phyloP scores from a whole-genome alignment of 148 eudicot species.

The Salicornia ramosissima region DNA sequence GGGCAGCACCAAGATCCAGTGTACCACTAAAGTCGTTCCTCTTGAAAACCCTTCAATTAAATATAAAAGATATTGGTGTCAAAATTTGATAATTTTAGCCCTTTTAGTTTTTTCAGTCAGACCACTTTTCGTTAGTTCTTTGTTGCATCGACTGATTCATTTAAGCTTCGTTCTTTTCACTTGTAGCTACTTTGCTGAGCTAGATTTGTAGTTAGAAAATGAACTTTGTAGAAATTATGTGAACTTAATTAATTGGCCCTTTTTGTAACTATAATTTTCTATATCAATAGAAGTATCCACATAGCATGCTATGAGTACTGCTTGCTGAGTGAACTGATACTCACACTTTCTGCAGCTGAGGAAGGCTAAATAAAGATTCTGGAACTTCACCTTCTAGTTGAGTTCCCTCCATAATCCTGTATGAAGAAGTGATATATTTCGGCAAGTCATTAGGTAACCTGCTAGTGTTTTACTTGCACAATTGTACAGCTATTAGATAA shows the following conservation, averaged over 20 bases:
- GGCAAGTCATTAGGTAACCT: no score
- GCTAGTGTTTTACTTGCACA: not conserved
- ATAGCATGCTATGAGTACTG: not conserved
- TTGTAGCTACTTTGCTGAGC: not conserved
- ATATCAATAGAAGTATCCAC: not conserved
- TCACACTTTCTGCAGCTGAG: constrained; percentile 62
- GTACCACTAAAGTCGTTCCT: constrained; percentile 52
- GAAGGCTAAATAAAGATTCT: constrained; percentile 38
- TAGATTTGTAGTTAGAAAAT: not conserved
- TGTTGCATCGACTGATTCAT: not conserved
- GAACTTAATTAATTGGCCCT: not conserved
- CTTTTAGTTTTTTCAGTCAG: not conserved
- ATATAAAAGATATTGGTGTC: not conserved
- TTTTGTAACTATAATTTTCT: not conserved
- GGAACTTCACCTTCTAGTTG: constrained; percentile 46
- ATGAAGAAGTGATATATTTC: not conserved
- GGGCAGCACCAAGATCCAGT: constrained; percentile 41
- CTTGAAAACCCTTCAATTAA: constrained; percentile 33
- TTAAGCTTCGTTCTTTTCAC: not conserved
- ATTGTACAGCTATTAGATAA: not conserved
- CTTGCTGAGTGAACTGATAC: constrained; percentile 21
- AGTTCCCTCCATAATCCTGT: constrained; percentile 50
- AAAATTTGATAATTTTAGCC: not conserved
- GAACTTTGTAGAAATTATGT: not conserved
- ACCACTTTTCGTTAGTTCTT: not conserved